phyloP scores from a whole-genome alignment of 495 filamentous ascomycete genomes.

The Penicillium angulare region DNA sequence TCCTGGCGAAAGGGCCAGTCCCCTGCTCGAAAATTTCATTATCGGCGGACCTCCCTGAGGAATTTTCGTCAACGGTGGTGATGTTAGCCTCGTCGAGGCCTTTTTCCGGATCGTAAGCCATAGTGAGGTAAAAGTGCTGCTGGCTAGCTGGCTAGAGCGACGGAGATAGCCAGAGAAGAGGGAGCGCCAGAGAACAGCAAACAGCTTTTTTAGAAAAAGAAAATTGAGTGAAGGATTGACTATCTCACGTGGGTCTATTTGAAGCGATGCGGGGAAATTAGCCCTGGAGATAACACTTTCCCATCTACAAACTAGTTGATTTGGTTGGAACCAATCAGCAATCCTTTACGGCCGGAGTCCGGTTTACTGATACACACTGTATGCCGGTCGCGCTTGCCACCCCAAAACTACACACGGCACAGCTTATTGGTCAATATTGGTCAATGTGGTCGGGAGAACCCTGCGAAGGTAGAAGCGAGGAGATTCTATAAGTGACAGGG shows the following conservation, averaged over 20 bases:
- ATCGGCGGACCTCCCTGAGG: not conserved
- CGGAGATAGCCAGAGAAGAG: no score
- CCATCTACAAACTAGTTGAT: not conserved
- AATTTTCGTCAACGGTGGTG: constrained; percentile 6
- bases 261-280: not conserved
- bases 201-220: not conserved
- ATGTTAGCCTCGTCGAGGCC: constrained; percentile 8
- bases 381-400: not conserved
- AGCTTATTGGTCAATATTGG: not conserved
- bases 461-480: no score
- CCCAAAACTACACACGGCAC: not conserved
- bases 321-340: not conserved
- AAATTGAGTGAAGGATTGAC: no score
- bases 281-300: not conserved
- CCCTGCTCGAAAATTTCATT: not conserved
- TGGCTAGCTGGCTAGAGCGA: no score
- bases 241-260: not conserved
- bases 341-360: not conserved
- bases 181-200: not conserved
- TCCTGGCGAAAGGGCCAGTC: constrained; percentile 22
- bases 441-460: no score
- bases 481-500: no score
- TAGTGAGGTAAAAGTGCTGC: no score
- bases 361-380: not conserved
- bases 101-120: constrained; percentile 13